Conservation (phyloP, 2,329 filamentous ascomycete genomes). For the Monosporascus sp. region DNA sequence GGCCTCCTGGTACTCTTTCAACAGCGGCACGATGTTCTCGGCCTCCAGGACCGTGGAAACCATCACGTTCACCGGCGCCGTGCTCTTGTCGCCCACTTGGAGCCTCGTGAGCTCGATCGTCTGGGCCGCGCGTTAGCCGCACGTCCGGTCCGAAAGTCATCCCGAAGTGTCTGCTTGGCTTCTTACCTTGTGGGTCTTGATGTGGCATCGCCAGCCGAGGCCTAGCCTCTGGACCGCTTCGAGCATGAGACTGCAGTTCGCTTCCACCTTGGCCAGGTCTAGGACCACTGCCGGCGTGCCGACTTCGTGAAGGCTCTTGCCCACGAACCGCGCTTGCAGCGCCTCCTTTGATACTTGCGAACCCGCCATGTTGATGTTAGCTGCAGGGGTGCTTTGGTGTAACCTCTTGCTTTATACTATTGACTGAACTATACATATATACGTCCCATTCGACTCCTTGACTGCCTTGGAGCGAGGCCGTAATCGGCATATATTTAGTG, state of each 20-base stretch:
- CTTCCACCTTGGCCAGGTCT: conserved; percentile 58
- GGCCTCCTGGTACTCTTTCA: conserved; percentile 50
- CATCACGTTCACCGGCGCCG: conserved; percentile 53
- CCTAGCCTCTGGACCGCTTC: conserved; percentile 52
- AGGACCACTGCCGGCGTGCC: conserved; percentile 63
- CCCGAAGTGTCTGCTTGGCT: background rate
- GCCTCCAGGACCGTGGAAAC: conserved; percentile 72
- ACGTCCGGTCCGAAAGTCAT: background rate
- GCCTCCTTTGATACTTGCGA: conserved; percentile 26
- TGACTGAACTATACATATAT: too few species aligned
- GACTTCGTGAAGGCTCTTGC: conserved; percentile 53
- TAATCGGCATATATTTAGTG: too few species aligned
- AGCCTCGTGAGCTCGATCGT: conserved; percentile 61
- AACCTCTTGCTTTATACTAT: background rate
- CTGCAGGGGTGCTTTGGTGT: background rate
- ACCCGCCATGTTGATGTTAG: conserved; percentile 7
- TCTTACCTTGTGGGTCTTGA: conserved; percentile 76
- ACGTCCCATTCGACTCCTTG: too few species aligned
- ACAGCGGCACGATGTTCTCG: conserved; percentile 57
- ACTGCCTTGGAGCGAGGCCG: too few species aligned
- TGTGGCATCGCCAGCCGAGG: conserved; percentile 67
- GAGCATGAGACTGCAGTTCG: conserved; percentile 69
- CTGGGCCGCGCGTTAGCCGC: conserved; percentile 31
- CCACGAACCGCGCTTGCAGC: conserved; percentile 44
- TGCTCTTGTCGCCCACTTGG: conserved; percentile 57